These are phyloP conservation scores for Xylaria telfairii DNA, from an alignment of 495 filamentous ascomycete genomes.

Conservation along the genomic window DNA sequence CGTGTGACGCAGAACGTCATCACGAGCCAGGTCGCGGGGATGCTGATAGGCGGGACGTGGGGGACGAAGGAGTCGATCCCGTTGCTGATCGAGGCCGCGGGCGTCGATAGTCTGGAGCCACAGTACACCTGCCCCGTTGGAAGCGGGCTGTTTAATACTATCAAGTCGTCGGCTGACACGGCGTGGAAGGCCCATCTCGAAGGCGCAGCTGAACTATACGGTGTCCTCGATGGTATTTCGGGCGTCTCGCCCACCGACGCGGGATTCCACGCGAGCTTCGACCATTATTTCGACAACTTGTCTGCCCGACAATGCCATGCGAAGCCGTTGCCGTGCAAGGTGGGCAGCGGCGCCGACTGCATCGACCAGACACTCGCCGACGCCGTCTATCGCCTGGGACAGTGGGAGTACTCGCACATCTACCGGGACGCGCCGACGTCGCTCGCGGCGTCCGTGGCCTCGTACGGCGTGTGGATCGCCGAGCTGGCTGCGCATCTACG, in stretches of 20 bases:
- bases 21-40: constrained; percentile 72
- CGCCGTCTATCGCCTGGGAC: constrained; percentile 68
- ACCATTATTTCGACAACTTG: constrained; percentile 79
- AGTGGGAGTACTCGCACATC: constrained; percentile 73
- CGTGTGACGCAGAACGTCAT: constrained; percentile 74
- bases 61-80: constrained; percentile 43
- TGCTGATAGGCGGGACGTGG: constrained; percentile 68
- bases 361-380: constrained; percentile 62
- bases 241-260: constrained; percentile 59
- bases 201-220: constrained; percentile 56
- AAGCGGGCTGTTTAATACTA: constrained; percentile 49
- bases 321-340: constrained; percentile 66
- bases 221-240: constrained; percentile 62
- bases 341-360: constrained; percentile 53
- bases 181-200: constrained; percentile 65
- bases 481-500: constrained; percentile 67
- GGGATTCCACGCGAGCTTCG: constrained; percentile 67
- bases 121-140: constrained; percentile 62
- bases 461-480: constrained; percentile 68
- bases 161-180: constrained; percentile 52
- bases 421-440: constrained; percentile 65
- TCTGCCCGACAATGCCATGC: constrained; percentile 70
- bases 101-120: constrained; percentile 69
- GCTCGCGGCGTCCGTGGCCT: constrained; percentile 58
- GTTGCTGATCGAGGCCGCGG: constrained; percentile 54